phyloP scores from a whole-genome alignment of 2,329 filamentous ascomycete species.

The Gaeumannomyces sp. region DNA sequence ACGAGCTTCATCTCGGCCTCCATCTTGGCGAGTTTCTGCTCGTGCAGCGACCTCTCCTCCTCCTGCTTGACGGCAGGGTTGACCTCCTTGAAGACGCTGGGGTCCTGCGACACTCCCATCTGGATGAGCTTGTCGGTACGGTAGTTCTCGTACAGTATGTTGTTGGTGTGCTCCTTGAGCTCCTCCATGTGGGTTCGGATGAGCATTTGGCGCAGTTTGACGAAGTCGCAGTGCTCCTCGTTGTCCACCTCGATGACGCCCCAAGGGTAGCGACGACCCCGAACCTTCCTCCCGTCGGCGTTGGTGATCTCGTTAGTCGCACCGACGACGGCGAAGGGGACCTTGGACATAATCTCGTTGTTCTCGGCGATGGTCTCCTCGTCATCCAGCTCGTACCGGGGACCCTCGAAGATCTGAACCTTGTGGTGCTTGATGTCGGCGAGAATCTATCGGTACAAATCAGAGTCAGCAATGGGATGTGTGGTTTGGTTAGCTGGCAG shows the following conservation, averaged over 20 bases:
- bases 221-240: constrained; percentile 99
- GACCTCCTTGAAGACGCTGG: constrained; percentile 99
- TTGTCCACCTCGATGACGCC: constrained; percentile 99
- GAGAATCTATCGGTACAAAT: constrained; percentile 61
- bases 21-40: constrained; percentile 99
- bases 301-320: constrained; percentile 91
- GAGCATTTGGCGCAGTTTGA: constrained; percentile 99
- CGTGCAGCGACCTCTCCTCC: constrained; percentile 94
- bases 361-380: constrained; percentile 99
- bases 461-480: constrained; percentile 8
- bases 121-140: constrained; percentile 97
- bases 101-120: constrained; percentile 98
- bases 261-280: constrained; percentile 95
- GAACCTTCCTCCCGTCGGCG: constrained; percentile 88
- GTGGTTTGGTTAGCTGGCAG: not conserved
- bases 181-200: constrained; percentile 99
- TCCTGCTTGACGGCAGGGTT: constrained; percentile 99
- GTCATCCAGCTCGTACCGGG: constrained; percentile 96
- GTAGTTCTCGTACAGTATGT: constrained; percentile 98
- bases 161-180: constrained; percentile 99
- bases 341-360: constrained; percentile 99
- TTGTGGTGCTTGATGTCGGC: constrained; percentile 94
- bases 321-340: constrained; percentile 96
- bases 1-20: constrained; percentile 99
- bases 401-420: constrained; percentile 98